A percentile compares a stretch with the other conserved stretches of the same genome.
Conservation (phyloP, 306 rosid genomes). For the Vigna nakashimae region DNA sequence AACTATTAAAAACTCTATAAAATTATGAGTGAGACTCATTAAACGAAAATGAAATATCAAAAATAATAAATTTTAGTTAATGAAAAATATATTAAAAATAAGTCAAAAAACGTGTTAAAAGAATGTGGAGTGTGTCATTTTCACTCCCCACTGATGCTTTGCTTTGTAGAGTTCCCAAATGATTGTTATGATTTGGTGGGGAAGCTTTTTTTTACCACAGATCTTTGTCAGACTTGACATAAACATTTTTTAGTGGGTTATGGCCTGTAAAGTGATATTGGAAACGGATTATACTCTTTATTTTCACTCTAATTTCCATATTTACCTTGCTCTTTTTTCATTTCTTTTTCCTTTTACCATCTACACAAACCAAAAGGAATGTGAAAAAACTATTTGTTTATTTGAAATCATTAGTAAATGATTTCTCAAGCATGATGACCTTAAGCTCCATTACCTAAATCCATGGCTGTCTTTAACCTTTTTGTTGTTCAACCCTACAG, state of each 20-base stretch:
- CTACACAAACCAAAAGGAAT: not conserved
- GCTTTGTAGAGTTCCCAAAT: slow-evolving; percentile 26
- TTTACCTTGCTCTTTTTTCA: not conserved
- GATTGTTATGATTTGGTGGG: slow-evolving; percentile 10
- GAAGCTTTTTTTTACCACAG: not conserved
- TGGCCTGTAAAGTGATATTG: not conserved
- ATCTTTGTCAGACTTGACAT: not conserved
- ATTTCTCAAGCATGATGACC: not conserved
- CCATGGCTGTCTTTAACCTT: not conserved
- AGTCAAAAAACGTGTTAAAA: not conserved
- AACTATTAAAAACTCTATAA: too few relatives aligned
- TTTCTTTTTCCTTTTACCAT: not conserved
- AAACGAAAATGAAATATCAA: too few relatives aligned
- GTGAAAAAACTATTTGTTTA: not conserved
- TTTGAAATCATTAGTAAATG: not conserved
- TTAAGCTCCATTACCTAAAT: not conserved
- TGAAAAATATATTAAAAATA: too few relatives aligned
- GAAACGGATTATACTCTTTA: not conserved
- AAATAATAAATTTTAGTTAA: too few relatives aligned
- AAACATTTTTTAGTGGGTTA: not conserved
- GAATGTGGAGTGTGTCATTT: not conserved
- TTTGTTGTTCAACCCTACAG: not conserved
- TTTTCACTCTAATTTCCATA: not conserved
- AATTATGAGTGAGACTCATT: too few relatives aligned
- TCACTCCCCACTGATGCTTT: slow-evolving; percentile 10